These are phyloP conservation scores for Suillus paluster DNA, from an alignment of 768 basidiomycete genomes.

Conservation along the genomic window DNA sequence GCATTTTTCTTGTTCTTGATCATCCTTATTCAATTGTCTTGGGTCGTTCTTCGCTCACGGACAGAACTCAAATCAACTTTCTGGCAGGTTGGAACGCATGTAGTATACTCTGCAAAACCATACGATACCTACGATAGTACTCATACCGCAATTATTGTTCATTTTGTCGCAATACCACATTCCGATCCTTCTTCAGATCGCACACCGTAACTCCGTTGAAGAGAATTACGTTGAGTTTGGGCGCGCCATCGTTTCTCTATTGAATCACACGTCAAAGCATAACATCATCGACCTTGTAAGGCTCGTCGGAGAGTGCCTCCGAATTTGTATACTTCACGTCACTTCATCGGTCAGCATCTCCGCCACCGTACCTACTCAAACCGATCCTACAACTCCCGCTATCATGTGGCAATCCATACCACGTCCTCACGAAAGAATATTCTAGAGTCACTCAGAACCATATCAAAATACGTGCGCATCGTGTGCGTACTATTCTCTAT, in stretches of 20 bases:
- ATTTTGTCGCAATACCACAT: constrained; percentile 20
- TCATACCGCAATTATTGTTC: constrained; percentile 15
- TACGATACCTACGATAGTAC: constrained; percentile 30
- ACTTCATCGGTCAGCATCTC: constrained; percentile 1
- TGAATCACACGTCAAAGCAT: background rate
- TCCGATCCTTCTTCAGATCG: constrained; percentile 12
- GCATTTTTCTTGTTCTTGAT: constrained; percentile 29
- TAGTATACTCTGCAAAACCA: constrained; percentile 32
- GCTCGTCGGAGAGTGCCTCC: background rate
- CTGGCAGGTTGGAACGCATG: constrained; percentile 37
- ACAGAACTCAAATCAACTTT: constrained; percentile 30
- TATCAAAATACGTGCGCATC: background rate
- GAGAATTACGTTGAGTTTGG: no score
- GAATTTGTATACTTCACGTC: background rate
- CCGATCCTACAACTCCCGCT: background rate
- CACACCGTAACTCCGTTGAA: background rate
- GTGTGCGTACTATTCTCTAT: background rate
- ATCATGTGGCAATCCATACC: background rate
- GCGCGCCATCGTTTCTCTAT: background rate
- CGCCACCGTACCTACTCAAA: background rate
- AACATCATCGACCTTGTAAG: no score
- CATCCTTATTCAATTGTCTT: constrained; percentile 34
- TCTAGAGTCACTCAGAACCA: background rate
- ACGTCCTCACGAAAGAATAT: no score
- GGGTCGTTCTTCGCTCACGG: constrained; percentile 19